Evolutionary conservation across 2,329 filamentous ascomycete species (phyloP).

Genomic region (Pseudogymnoascus sp.): DNA sequence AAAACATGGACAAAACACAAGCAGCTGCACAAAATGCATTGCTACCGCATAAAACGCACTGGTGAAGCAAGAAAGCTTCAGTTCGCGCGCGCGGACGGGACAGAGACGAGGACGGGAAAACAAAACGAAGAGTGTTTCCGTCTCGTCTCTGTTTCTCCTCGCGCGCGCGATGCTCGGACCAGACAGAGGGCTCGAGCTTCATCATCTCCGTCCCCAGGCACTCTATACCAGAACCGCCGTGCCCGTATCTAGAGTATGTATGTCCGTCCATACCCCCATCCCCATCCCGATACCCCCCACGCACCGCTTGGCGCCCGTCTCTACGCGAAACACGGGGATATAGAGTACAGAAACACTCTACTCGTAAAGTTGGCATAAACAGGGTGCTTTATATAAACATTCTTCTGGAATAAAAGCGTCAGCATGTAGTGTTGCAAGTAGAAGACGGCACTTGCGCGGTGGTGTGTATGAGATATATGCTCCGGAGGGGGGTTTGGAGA

Average conservation of each 20-base stretch:
- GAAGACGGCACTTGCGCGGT: not conserved
- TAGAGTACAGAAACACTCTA: not conserved
- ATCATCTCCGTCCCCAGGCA: not conserved
- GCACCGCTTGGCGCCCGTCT: not conserved
- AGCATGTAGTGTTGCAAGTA: not conserved
- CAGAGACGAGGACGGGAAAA: not conserved
- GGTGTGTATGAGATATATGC: not conserved
- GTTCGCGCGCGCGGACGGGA: not conserved
- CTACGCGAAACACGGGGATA: conserved; percentile 2
- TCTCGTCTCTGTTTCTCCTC: not conserved
- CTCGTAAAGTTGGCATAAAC: not conserved
- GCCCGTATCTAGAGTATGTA: not conserved
- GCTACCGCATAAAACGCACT: not conserved
- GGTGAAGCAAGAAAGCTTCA: not conserved
- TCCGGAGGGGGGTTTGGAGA: not conserved
- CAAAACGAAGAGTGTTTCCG: not conserved
- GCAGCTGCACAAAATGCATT: not conserved
- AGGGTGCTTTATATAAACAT: not conserved
- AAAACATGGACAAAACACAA: not conserved
- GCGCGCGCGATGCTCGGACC: not conserved
- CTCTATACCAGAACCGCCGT: not conserved
- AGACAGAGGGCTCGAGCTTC: not conserved
- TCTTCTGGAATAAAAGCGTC: not conserved
- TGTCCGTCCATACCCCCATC: not conserved
- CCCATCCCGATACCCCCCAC: not conserved